Evolutionary conservation across 176 grass and related monocot genomes (phyloP).

Genomic region (Triticum turgidum): DNA sequence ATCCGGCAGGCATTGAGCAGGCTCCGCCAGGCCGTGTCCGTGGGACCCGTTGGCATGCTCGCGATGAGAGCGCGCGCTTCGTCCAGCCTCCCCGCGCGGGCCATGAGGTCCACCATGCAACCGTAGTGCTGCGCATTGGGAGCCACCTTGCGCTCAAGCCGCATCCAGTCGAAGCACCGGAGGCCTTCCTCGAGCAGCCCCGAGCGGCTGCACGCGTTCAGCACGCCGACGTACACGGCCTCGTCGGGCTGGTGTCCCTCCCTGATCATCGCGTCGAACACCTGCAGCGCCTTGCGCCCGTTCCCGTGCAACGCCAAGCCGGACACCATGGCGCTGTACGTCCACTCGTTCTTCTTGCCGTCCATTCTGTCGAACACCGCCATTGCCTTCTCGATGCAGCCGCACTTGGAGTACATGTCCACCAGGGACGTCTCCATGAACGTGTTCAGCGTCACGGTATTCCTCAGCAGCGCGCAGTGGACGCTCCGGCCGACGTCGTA

Average conservation of each 20-base stretch:
- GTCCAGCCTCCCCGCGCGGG: conserved; percentile 52
- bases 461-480: conserved; percentile 61
- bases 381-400: conserved; percentile 43
- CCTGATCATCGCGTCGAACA: conserved; percentile 65
- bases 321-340: conserved; percentile 64
- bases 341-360: conserved; percentile 58
- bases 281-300: conserved; percentile 43
- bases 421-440: conserved; percentile 67
- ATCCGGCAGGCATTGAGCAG: conserved; percentile 76
- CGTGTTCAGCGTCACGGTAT: conserved; percentile 46
- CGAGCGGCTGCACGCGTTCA: conserved; percentile 72
- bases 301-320: conserved; percentile 67
- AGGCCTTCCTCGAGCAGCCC: conserved; percentile 67
- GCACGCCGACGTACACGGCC: conserved; percentile 64
- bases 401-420: conserved; percentile 82
- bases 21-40: conserved; percentile 57
- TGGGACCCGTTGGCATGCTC: conserved; percentile 58
- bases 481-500: conserved; percentile 54
- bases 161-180: conserved; percentile 78
- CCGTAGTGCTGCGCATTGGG: conserved; percentile 78
- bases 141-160: conserved; percentile 53
- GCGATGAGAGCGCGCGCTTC: conserved; percentile 56
- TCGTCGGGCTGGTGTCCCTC: conserved; percentile 53
- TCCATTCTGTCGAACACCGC: conserved; percentile 48
- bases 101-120: conserved; percentile 80